These are phyloP conservation scores for Zygosaccharomyces kombuchaensis DNA, from an alignment of 805 yeast species.

Conservation along the genomic window DNA sequence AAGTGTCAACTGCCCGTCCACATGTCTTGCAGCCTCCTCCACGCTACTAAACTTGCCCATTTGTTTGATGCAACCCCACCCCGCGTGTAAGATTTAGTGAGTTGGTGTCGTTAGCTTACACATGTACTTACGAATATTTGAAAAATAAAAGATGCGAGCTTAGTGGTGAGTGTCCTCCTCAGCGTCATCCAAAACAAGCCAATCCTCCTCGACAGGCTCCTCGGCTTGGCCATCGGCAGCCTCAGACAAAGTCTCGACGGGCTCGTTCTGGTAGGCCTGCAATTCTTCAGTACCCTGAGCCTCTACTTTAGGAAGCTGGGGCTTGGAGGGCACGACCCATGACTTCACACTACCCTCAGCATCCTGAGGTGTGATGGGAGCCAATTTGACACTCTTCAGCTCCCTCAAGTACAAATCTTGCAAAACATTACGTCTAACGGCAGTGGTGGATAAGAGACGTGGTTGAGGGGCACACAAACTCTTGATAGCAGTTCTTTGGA, in stretches of 20 bases:
- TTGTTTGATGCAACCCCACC: not conserved
- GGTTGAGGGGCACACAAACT: slow-evolving; percentile 5
- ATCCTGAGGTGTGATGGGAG: slow-evolving; percentile 65
- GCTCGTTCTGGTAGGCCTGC: slow-evolving; percentile 60
- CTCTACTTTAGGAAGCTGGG: slow-evolving; percentile 69
- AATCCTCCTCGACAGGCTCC: slow-evolving; percentile 47
- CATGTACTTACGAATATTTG: slow-evolving; percentile 7
- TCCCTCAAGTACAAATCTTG: slow-evolving; percentile 83
- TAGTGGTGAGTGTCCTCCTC: slow-evolving; percentile 51
- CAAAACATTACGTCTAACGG: slow-evolving; percentile 50
- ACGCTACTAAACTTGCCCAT: slow-evolving; percentile 14
- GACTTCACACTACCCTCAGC: slow-evolving; percentile 75
- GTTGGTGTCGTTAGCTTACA: slow-evolving; percentile 4
- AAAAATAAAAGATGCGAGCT: slow-evolving; percentile 3
- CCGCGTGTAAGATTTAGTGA: not conserved
- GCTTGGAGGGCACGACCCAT: slow-evolving; percentile 79
- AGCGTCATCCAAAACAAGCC: slow-evolving; percentile 75
- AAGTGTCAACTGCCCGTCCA: slow-evolving; percentile 20
- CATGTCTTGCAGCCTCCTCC: slow-evolving; percentile 21
- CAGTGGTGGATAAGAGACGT: slow-evolving; percentile 17
- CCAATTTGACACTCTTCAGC: slow-evolving; percentile 84
- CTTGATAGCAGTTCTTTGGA: slow-evolving; percentile 3
- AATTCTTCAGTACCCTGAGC: slow-evolving; percentile 62
- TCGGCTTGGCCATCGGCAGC: slow-evolving; percentile 31
- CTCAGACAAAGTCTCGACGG: slow-evolving; percentile 71